These are phyloP conservation scores for Cicer yamashitae DNA, from an alignment of 306 rosid species.

Conservation along the genomic window DNA sequence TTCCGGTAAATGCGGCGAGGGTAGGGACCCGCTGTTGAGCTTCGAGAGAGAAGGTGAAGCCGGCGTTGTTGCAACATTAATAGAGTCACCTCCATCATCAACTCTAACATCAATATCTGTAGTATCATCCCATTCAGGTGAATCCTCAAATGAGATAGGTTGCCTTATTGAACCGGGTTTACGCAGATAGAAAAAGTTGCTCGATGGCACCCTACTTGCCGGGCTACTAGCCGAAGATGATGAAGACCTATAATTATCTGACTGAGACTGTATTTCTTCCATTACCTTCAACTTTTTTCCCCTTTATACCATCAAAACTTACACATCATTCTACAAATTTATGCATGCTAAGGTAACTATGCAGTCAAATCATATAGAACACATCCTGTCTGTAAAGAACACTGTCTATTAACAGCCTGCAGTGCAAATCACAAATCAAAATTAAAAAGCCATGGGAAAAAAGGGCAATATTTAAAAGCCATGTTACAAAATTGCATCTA, in stretches of 20 bases:
- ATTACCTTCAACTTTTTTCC: conserved; percentile 37
- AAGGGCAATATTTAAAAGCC: conserved; percentile 8
- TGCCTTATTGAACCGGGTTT: conserved; percentile 95
- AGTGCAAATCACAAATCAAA: conserved; percentile 41
- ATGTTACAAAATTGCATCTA: conserved; percentile 28
- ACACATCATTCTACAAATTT: conserved; percentile 41
- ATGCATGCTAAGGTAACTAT: conserved; percentile 22
- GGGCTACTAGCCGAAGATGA: conserved; percentile 99
- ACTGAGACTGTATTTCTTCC: conserved; percentile 98
- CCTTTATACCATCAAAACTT: conserved; percentile 6
- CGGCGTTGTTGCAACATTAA: conserved; percentile 74
- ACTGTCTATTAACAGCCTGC: conserved; percentile 38
- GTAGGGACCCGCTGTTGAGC: conserved; percentile 85
- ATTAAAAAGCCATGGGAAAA: background rate
- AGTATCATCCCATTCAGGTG: conserved; percentile 97
- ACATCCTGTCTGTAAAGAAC: conserved; percentile 24
- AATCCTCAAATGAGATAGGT: conserved; percentile 97
- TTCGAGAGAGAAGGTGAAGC: conserved; percentile 92
- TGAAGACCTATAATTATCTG: conserved; percentile 93
- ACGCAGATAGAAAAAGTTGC: conserved; percentile 93
- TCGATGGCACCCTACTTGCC: conserved; percentile 94
- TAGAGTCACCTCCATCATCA: conserved; percentile 92
- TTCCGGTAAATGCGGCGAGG: conserved; percentile 83
- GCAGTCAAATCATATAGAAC: conserved; percentile 1
- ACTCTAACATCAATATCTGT: conserved; percentile 75